phyloP scores from a whole-genome alignment of 768 basidiomycete species.

The Russula brevipes region DNA sequence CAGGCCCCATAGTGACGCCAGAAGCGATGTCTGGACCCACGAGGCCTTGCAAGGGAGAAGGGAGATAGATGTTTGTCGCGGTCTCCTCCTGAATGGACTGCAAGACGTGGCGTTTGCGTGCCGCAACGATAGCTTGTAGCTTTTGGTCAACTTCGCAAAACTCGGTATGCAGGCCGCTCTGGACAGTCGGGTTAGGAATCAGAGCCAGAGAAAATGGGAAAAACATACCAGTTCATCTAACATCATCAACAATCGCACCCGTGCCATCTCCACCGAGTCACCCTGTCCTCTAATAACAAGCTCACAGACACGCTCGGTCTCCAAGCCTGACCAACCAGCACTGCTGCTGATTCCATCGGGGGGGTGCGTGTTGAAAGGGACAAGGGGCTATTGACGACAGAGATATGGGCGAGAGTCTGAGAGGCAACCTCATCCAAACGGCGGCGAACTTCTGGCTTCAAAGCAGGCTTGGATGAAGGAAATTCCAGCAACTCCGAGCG shows the following conservation, averaged over 20 bases:
- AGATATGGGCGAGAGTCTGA: conserved; percentile 88
- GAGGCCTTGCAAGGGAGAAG: conserved; percentile 83
- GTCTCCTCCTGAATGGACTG: conserved; percentile 97
- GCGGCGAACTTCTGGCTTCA: conserved; percentile 77
- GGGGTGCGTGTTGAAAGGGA: conserved; percentile 70
- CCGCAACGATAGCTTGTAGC: conserved; percentile 85
- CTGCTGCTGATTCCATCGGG: conserved; percentile 72
- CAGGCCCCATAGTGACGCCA: conserved; percentile 38
- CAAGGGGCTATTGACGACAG: conserved; percentile 83
- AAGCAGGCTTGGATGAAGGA: conserved; percentile 65
- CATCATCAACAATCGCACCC: conserved; percentile 88
- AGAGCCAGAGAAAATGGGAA: neutral
- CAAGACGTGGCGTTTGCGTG: conserved; percentile 77
- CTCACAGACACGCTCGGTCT: conserved; percentile 92
- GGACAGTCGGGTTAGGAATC: neutral
- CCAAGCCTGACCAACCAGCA: conserved; percentile 84
- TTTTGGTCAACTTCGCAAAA: conserved; percentile 92
- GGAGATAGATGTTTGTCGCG: conserved; percentile 93
- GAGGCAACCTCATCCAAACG: conserved; percentile 92
- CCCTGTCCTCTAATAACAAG: conserved; percentile 84
- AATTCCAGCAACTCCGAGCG: conserved; percentile 92
- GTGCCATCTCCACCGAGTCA: conserved; percentile 86
- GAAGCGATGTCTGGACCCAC: conserved; percentile 58
- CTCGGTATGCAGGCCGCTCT: conserved; percentile 91
- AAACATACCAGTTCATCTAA: conserved; percentile 84